Conservation (phyloP, 257 asterid species). For the Henckelia pumila region DNA sequence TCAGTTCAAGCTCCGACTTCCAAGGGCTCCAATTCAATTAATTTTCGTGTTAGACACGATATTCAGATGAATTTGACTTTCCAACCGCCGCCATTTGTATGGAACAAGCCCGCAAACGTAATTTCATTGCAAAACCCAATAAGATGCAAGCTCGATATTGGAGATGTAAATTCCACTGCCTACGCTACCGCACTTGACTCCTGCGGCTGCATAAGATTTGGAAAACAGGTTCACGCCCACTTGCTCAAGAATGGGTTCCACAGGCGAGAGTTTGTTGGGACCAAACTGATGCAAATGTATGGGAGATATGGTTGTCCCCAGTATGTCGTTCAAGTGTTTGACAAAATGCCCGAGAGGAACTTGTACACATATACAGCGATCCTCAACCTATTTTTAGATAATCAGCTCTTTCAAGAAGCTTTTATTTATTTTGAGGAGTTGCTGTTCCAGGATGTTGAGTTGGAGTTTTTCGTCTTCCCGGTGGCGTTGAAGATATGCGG, state of each 20-base stretch:
- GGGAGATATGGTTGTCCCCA: constrained; percentile 37
- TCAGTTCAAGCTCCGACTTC: background rate
- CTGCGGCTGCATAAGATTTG: constrained; percentile 40
- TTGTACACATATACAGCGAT: constrained; percentile 55
- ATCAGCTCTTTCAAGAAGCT: constrained; percentile 44
- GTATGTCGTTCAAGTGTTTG: constrained; percentile 45
- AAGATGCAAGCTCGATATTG: constrained; percentile 19
- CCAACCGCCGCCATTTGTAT: background rate
- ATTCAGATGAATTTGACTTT: background rate
- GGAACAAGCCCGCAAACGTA: background rate
- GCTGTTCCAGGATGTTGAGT: constrained; percentile 45
- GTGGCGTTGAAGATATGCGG: constrained; percentile 60
- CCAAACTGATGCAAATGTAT: constrained; percentile 60
- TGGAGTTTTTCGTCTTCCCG: constrained; percentile 74
- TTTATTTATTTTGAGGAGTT: constrained; percentile 36
- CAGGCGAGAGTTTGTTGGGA: constrained; percentile 55
- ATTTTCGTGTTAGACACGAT: background rate
- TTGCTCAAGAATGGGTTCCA: constrained; percentile 54
- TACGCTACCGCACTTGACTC: constrained; percentile 59
- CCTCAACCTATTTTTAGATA: constrained; percentile 41
- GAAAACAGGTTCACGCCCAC: constrained; percentile 69
- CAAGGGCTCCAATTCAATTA: background rate
- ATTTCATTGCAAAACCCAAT: background rate
- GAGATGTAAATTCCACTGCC: constrained; percentile 37
- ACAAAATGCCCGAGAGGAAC: constrained; percentile 58